These are phyloP conservation scores for Aspergillus sp. DNA, from an alignment of 2,329 filamentous ascomycete genomes.

Conservation along the genomic window DNA sequence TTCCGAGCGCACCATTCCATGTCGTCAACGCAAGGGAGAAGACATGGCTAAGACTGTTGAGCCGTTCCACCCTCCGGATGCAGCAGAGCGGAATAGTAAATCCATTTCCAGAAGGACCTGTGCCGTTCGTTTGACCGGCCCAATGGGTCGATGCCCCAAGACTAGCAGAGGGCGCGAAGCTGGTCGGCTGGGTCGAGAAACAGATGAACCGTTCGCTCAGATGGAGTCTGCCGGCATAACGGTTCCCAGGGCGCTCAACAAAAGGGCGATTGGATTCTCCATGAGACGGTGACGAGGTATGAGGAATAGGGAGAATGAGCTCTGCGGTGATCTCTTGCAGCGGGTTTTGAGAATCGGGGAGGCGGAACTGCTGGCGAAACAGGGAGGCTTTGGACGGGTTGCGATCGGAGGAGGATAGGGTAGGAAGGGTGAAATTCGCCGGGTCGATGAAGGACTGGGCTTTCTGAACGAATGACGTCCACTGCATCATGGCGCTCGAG, in stretches of 20 bases:
- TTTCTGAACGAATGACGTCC: slow-evolving; percentile 87
- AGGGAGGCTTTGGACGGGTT: slow-evolving; percentile 88
- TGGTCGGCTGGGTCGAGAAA: slow-evolving; percentile 91
- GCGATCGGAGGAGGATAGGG: slow-evolving; percentile 71
- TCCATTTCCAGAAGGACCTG: slow-evolving; percentile 89
- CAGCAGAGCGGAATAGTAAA: slow-evolving; percentile 93
- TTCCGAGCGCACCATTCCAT: slow-evolving; percentile 74
- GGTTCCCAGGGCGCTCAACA: slow-evolving; percentile 68
- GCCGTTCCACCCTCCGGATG: slow-evolving; percentile 84
- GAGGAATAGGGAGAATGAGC: slow-evolving; percentile 78
- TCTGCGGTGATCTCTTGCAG: slow-evolving; percentile 96
- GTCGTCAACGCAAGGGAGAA: slow-evolving; percentile 94
- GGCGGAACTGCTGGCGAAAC: slow-evolving; percentile 94
- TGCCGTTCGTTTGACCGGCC: slow-evolving; percentile 89
- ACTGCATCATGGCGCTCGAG: slow-evolving; percentile 56
- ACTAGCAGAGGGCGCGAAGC: slow-evolving; percentile 79
- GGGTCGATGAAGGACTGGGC: slow-evolving; percentile 94
- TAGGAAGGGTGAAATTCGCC: slow-evolving; percentile 72
- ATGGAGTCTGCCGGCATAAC: slow-evolving; percentile 90
- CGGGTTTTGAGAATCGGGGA: slow-evolving; percentile 87
- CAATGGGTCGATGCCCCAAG: slow-evolving; percentile 78
- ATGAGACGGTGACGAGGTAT: slow-evolving; percentile 57
- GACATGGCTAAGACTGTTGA: slow-evolving; percentile 88
- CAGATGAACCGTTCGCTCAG: slow-evolving; percentile 93
- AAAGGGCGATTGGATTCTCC: slow-evolving; percentile 61